Percentiles rank a stretch among this genome's conserved stretches.
phyloP scores from a whole-genome alignment of 345 rosid genomes.

The Jatropha curcas region DNA sequence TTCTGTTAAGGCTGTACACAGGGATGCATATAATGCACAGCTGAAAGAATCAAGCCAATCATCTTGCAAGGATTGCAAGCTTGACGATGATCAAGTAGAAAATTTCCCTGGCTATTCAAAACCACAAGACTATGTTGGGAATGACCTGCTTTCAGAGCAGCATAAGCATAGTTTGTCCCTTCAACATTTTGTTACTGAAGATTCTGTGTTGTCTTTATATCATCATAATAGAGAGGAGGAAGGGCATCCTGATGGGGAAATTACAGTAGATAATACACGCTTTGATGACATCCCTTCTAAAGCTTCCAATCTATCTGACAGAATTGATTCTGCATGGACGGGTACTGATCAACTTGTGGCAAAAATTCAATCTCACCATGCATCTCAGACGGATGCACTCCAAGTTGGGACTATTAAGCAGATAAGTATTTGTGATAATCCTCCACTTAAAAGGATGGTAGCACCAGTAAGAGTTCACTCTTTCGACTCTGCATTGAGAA shows the following conservation, averaged over 20 bases:
- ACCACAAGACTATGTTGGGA: constrained; percentile 30
- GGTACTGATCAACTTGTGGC: constrained; percentile 57
- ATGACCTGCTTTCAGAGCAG: constrained; percentile 30
- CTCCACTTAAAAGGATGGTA: constrained; percentile 47
- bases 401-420: constrained; percentile 31
- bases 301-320: constrained; percentile 69
- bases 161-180: constrained; percentile 24
- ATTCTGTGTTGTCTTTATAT: constrained; percentile 26
- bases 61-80: constrained; percentile 28
- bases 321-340: constrained; percentile 98
- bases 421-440: constrained; percentile 30
- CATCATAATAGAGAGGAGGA: constrained; percentile 37
- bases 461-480: constrained; percentile 72
- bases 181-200: constrained; percentile 29
- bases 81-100: constrained; percentile 24
- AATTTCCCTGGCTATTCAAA: constrained; percentile 30
- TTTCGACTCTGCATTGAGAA: constrained; percentile 78
- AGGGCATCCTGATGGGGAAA: constrained; percentile 44
- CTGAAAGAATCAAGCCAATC: constrained; percentile 35
- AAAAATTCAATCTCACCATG: constrained; percentile 35
- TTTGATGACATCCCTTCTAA: constrained; percentile 37
- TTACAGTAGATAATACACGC: constrained; percentile 23
- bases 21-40: constrained; percentile 31
- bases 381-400: constrained; percentile 39
- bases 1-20: constrained; percentile 37